These are phyloP conservation scores for Plantago major DNA, from an alignment of 257 asterid species.

Conservation along the genomic window DNA sequence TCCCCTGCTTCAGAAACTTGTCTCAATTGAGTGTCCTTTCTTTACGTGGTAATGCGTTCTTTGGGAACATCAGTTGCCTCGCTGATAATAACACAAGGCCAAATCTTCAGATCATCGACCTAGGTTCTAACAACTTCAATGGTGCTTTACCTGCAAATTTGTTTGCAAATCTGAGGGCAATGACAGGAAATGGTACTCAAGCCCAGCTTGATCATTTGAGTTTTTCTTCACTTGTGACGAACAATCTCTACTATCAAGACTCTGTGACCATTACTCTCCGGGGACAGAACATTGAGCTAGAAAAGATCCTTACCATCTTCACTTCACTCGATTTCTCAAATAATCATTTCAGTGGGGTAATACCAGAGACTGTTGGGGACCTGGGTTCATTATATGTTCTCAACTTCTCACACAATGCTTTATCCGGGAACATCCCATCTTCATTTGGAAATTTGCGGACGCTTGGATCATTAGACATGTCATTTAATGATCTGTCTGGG, in stretches of 20 bases:
- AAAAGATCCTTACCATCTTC: conserved; percentile 37
- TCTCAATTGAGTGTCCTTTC: conserved; percentile 25
- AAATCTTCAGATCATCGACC: conserved; percentile 33
- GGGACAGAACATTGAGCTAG: conserved; percentile 32
- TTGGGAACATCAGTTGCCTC: conserved; percentile 31
- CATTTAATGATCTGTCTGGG: conserved; percentile 36
- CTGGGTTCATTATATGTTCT: conserved; percentile 29
- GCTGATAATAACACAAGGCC: conserved; percentile 18
- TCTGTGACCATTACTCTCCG: conserved; percentile 34
- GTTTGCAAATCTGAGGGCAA: conserved; percentile 23
- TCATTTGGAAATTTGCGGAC: conserved; percentile 22
- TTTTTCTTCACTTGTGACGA: neutral
- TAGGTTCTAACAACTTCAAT: conserved; percentile 32
- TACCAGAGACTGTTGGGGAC: conserved; percentile 32
- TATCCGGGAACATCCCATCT: conserved; percentile 33
- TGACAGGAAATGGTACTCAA: conserved; percentile 19
- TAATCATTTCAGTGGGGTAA: conserved; percentile 34
- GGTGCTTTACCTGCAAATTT: conserved; percentile 28
- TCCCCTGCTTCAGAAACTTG: conserved; percentile 41
- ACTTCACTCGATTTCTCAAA: conserved; percentile 44
- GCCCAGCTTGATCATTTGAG: conserved; percentile 22
- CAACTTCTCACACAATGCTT: conserved; percentile 35
- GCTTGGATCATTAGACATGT: conserved; percentile 40
- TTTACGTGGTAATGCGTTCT: conserved; percentile 31
- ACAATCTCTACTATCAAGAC: conserved; percentile 32